Base-by-base conservation (phyloP, 495 filamentous ascomycete genomes). In the Gamarada debralockiae region DNA sequence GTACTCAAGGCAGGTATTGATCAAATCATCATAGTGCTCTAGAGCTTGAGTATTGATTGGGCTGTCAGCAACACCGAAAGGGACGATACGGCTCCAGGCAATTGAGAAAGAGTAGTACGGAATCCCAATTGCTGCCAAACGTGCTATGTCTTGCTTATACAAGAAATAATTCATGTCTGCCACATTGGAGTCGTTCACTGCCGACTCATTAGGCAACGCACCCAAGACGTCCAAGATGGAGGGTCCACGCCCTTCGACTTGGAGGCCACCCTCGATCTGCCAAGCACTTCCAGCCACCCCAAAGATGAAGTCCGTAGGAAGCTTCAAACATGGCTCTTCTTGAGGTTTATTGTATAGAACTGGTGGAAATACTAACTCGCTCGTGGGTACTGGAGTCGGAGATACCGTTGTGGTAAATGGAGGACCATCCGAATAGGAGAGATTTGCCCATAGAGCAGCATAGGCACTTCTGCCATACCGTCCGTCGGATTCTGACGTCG, bases 141-240 rank as follows among this genome's bases (percentile, higher is more conserved):
- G 63, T 47, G 66, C 63, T 50, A 78, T 73, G 43, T 78, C 75
- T 51, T 78, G 72, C 50, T 77, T 77, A 50, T 78, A 78, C 9
- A 75, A 57, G 31, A 67, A 76, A 56, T 78, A 78, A 43, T 76
- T 70, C 53, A 48, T 48, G 44, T 71, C 65, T 50, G 73, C 70
- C 8, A 72, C 70, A 31, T 74, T 58, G 39, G 70, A 72, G 45
- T 71, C 58, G 25, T 68, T 65, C 2, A 62, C 58, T 33, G 55
- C 31, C 15, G 48, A 39, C 13, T 47, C 59, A 6, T 59, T 34
- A 1, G 55, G 44, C 13, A 48, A 33, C 9, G 44, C 44, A 9
- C 44, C 53, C 2, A 73, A 15, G n/a, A 66, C 68, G 23, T 75
- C 74, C 18, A 70, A 44, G 3, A 70, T 27, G 3, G 58, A 67